A percentile compares a stretch with the other conserved stretches of the same genome.
Conservation (phyloP, 148 eudicot species). For the Chenopodium suecicum region DNA sequence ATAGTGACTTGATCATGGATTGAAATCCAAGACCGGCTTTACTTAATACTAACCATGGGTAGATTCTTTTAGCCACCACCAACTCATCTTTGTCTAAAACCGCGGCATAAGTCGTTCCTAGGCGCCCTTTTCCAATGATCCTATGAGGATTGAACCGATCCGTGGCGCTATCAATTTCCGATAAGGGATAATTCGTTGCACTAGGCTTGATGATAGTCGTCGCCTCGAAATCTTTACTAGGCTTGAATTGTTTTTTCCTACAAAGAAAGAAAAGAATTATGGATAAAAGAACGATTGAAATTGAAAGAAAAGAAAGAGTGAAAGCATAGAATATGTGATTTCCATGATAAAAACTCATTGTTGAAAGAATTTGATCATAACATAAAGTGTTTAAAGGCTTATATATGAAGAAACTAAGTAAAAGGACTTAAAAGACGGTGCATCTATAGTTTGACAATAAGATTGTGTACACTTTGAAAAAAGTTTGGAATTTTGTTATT, state of each 20-base stretch:
- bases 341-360: slow-evolving; percentile 14
- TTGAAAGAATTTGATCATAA: neutral
- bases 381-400: neutral
- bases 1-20: slow-evolving; percentile 52
- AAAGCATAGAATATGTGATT: slow-evolving; percentile 34
- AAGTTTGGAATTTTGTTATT: slow-evolving; percentile 6
- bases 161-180: slow-evolving; percentile 62
- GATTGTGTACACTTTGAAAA: slow-evolving; percentile 28
- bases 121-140: slow-evolving; percentile 68
- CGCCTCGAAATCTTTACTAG: too few species aligned
- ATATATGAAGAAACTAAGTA: slow-evolving; percentile 9
- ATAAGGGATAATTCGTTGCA: slow-evolving; percentile 35
- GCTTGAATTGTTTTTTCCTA: slow-evolving; percentile 25
- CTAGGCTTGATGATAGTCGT: neutral
- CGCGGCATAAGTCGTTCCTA: slow-evolving; percentile 73
- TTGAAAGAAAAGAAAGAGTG: slow-evolving; percentile 38
- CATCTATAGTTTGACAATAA: slow-evolving; percentile 25
- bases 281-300: slow-evolving; percentile 32
- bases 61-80: slow-evolving; percentile 65
- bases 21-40: slow-evolving; percentile 61
- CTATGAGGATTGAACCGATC: slow-evolving; percentile 66
- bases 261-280: slow-evolving; percentile 40
- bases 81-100: slow-evolving; percentile 47
- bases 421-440: slow-evolving; percentile 20
- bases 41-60: slow-evolving; percentile 62